These are phyloP conservation scores for Phytophthora agathidicida DNA, from an alignment of 352 stramenopile species.

Conservation along the genomic window DNA sequence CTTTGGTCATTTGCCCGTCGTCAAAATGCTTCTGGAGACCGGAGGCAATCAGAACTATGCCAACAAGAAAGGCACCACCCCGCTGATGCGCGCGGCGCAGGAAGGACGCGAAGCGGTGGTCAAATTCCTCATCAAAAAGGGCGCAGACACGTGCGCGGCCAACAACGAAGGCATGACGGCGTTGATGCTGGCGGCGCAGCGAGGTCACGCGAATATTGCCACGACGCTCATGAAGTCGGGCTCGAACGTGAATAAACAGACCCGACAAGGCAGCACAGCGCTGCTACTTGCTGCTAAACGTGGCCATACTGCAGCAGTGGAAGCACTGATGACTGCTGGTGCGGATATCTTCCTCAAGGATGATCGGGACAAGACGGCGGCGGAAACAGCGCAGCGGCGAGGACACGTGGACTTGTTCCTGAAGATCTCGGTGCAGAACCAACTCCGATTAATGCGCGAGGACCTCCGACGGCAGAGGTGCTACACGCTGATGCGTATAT, in stretches of 20 bases:
- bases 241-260: slow-evolving; percentile 90
- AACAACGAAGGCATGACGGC: slow-evolving; percentile 92
- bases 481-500: slow-evolving; percentile 75
- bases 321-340: slow-evolving; percentile 77
- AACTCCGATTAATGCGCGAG: slow-evolving; percentile 82
- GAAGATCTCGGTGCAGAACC: slow-evolving; percentile 88
- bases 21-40: slow-evolving; percentile 71
- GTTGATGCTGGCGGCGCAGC: slow-evolving; percentile 85
- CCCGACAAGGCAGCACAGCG: slow-evolving; percentile 85
- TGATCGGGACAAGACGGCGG: slow-evolving; percentile 86
- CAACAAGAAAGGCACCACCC: slow-evolving; percentile 89
- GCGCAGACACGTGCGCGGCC: slow-evolving; percentile 69
- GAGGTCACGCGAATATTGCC: slow-evolving; percentile 80
- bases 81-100: slow-evolving; percentile 86
- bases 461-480: slow-evolving; percentile 71
- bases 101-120: slow-evolving; percentile 84
- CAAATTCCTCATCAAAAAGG: slow-evolving; percentile 72
- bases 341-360: slow-evolving; percentile 90
- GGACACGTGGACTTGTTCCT: slow-evolving; percentile 85
- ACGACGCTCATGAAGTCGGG: slow-evolving; percentile 83
- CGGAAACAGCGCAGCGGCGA: slow-evolving; percentile 80
- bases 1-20: slow-evolving; percentile 80
- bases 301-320: slow-evolving; percentile 78
- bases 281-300: slow-evolving; percentile 84
- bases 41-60: slow-evolving; percentile 82